Evolutionary conservation across 2,329 filamentous ascomycete species (phyloP), one percentile per base, ranked within the genome.

Genomic region (Chrysoporthe cubensis): DNA sequence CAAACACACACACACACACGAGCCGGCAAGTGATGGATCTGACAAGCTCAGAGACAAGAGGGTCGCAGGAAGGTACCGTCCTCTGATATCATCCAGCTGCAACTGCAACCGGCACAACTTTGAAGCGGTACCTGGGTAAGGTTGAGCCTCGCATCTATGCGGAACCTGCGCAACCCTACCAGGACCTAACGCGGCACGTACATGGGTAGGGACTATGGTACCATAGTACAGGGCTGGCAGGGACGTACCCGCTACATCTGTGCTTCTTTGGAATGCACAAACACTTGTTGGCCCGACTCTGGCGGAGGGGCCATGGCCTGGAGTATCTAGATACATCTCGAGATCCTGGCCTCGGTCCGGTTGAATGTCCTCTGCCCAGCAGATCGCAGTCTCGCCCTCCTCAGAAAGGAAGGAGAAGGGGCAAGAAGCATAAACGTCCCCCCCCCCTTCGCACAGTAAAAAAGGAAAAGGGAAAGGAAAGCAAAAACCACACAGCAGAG

Each of bases 131-230:
- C 50, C 57, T 62, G 48, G 66, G 57, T 66, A 58, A 62, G 60
- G 58, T 68, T 68, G 66, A 68, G 66, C 56, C 66, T 68, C 66
- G 66, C 50, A 32, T 54, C 50, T 21, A 26, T 50, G 62, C 66
- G 59, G 54, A 21, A 64, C 50, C 46, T 26, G 50, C 59, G 7
- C 37, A 14, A 26, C 21, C 42, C n/a, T 62, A 61, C 56, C 54
- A 14, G 46, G 42, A 48, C 66, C 66, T 67, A 54, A 16, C 4
- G 50, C 32, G 21, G 48, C 9, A 40, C 37, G 9, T 40, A 40
- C 37, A 40, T 40, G 48, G 18, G 46, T 13, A 11, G 43, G 40
- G 40, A 14, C n/a, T 8, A 13, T 26, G 26, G 9, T 13, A 21
- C 9, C 48, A 52, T 34, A 3, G 50, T 54, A 14, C 50, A 54